These are phyloP conservation scores for Gossypium stocksii DNA, from an alignment of 345 rosid species.

Conservation along the genomic window DNA sequence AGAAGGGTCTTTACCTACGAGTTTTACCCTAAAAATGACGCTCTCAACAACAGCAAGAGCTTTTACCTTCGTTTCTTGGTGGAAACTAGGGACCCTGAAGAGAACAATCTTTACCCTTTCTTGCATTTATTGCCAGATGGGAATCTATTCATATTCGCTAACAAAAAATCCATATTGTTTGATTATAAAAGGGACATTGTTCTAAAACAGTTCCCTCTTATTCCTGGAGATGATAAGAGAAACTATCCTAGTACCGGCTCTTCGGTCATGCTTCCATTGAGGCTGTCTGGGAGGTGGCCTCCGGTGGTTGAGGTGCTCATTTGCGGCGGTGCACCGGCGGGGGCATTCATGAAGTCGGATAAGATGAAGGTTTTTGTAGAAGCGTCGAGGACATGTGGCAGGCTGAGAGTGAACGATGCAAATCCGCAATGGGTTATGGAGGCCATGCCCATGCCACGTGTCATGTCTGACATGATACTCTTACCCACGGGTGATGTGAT, in stretches of 20 bases:
- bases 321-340: constrained; percentile 71
- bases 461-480: constrained; percentile 67
- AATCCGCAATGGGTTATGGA: constrained; percentile 69
- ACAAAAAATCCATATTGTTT: constrained; percentile 53
- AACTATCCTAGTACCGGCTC: constrained; percentile 84
- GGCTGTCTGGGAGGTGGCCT: constrained; percentile 11
- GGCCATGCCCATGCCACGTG: constrained; percentile 72
- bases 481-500: constrained; percentile 58
- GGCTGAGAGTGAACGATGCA: constrained; percentile 59
- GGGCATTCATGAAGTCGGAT: constrained; percentile 45
- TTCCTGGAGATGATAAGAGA: constrained; percentile 62
- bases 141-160: constrained; percentile 73
- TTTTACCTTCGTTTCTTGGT: constrained; percentile 50
- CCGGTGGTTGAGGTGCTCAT: constrained; percentile 62
- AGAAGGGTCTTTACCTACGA: constrained; percentile 60
- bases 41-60: constrained; percentile 17
- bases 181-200: constrained; percentile 41
- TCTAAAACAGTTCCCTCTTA: constrained; percentile 53
- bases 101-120: constrained; percentile 85
- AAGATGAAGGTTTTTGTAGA: constrained; percentile 33
- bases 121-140: constrained; percentile 71
- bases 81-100: constrained; percentile 62
- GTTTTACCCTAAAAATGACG: constrained; percentile 47
- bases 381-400: constrained; percentile 66
- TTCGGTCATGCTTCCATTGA: constrained; percentile 69